Evolutionary conservation across 1,284 basidiomycete genomes (phyloP), one percentile per base, ranked within the genome.

Genomic region (Trametes hirsuta): DNA sequence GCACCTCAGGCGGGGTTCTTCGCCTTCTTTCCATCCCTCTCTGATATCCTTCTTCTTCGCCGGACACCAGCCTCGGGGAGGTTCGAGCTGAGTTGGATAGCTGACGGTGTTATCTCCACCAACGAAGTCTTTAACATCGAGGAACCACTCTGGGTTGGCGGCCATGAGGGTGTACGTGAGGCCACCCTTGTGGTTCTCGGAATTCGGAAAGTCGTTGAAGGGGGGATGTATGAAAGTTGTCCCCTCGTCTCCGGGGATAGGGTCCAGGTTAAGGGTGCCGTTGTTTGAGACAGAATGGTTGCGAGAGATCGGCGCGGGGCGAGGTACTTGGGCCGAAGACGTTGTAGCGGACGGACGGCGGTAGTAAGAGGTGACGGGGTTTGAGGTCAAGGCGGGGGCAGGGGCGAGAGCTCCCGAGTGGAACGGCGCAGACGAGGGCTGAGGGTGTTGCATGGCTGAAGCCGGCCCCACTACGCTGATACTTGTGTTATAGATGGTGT

Each of bases 11-110:
- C 87, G 77, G 5, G 90, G 90, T 66, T 90, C 87, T 69, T 90
- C 87, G 18, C 88, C 89, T 62, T 90, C 86, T 12, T 86, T 85
- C 87, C 87, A 90, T 14, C 83, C 82, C 44, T 88, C 87, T 66
- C 85, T 87, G 22, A 87, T 75, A 62, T 88, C 85, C 68, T 88
- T 90, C 74, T 90, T 90, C 75, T 91, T 91, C 75, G 86, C 88
- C 21, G 90, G 90, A 68, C 88, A 90, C 90, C 90, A 92, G 37
- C 90, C 90, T 59, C 90, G 79, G 24, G 90, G 90, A 22, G 90
- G 90, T 70, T 92, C 90, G 6, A 92, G 82, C 69, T 84, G 79
- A 40, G 86, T 76, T 11, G 91, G 90, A 69, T 93, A 92, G 18
- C 83, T 74, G 15, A 90, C 81, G 11, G 83, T 83, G 46, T 77